These are phyloP conservation scores for Arabidopsis suecica DNA, from an alignment of 345 rosid species.

Conservation along the genomic window DNA sequence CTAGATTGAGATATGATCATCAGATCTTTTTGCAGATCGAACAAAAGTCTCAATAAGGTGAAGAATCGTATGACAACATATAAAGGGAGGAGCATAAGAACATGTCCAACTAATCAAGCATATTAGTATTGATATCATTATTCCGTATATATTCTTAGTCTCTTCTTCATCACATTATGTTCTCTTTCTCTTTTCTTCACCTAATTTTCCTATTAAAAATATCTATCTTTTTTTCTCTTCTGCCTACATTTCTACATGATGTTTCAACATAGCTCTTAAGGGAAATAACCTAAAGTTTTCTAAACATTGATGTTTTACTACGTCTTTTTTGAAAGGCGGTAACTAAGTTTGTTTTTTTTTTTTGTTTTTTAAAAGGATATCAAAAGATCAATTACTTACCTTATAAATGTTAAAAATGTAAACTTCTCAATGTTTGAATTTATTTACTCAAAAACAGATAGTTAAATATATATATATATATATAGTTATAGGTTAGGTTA, in stretches of 20 bases:
- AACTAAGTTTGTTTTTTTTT: neutral
- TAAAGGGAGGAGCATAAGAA: conserved; percentile 42
- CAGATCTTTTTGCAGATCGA: conserved; percentile 27
- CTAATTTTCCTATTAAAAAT: conserved; percentile 19
- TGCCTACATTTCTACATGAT: neutral
- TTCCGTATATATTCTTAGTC: conserved; percentile 37
- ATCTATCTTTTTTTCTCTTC: neutral
- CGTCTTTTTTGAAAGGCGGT: neutral
- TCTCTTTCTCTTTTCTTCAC: neutral
- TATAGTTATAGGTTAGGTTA: neutral
- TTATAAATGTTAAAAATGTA: neutral
- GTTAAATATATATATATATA: neutral
- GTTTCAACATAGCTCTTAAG: neutral
- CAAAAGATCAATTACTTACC: neutral
- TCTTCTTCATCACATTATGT: conserved; percentile 44
- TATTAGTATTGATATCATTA: conserved; percentile 23
- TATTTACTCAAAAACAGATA: neutral
- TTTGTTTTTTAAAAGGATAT: neutral
- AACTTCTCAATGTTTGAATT: neutral
- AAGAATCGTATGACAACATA: conserved; percentile 43
- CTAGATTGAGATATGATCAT: conserved; percentile 34
- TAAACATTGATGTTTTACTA: neutral
- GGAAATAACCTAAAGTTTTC: neutral
- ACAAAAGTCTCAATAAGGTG: conserved; percentile 34
- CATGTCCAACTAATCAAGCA: conserved; percentile 41